Base-by-base conservation (phyloP, 768 basidiomycete genomes). In the Amyloporia xantha region DNA sequence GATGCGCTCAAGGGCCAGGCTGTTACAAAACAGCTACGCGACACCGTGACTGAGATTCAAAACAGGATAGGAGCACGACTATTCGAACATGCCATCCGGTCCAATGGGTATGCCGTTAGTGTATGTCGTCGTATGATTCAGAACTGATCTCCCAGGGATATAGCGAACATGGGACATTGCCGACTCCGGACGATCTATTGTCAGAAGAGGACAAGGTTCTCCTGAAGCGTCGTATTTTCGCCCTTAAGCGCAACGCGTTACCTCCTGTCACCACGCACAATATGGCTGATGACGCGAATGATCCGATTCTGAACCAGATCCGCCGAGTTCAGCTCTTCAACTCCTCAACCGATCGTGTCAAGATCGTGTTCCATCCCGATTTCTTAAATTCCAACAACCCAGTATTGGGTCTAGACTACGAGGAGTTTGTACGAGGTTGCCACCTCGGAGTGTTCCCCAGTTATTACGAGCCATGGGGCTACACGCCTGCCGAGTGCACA, bases 201-300 rank as follows among this genome's bases (percentile, higher is more conserved):
- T 90, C 91, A 0, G 79, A 84, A 26, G 92, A 96, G 66, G 96
- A 99, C 70, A 90, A 90, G 64, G 84, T 98, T 15, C 74, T 93
- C 15, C 77, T 99, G 58, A 99, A 99, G 69, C 84, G 96, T 3
- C 85, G 96, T 49, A 95, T 94, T 53, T 95, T 96, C 62, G 96
- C 96, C 5, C 79, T 99, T 50, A 95, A 92, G 68, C 82, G 96
- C 54, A 90, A 90, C 70, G 82, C 89, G 10, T 79, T 93, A n/a
- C 96, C 96, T 0, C 91, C 96, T 1, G 78, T 99, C 37, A 86
- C 86, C n/a, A 99, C 96, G 13, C 96, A 99, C 72, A 99, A 99
- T 70, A 98, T 98, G 96, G 81, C 77, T 20, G 95, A 98, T 63
- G 95, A 98, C 63, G 71, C 78, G 26, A 84, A 69, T 58, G 96